These are phyloP conservation scores for Babesia divergens DNA, from an alignment of 169 alveolate genomes.

Conservation along the genomic window DNA sequence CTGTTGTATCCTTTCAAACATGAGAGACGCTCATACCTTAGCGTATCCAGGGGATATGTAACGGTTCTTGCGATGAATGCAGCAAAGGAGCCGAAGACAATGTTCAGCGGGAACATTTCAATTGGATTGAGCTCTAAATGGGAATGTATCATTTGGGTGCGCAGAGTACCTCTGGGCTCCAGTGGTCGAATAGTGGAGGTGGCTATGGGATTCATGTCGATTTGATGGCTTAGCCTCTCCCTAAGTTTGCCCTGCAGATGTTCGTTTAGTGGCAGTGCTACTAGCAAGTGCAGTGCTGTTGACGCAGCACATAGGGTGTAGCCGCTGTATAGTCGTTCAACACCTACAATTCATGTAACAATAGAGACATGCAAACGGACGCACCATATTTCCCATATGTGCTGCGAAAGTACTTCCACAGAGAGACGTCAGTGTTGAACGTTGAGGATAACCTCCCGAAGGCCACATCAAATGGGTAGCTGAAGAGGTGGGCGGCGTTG, in stretches of 20 bases:
- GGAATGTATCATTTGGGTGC: background rate
- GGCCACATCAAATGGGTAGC: conserved; percentile 62
- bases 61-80: conserved; percentile 44
- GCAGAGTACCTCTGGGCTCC: conserved; percentile 43
- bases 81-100: conserved; percentile 44
- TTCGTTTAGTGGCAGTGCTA: conserved; percentile 39
- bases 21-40: conserved; percentile 7
- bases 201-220: conserved; percentile 22
- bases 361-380: background rate
- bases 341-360: conserved; percentile 3
- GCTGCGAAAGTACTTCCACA: background rate
- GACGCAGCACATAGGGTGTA: conserved; percentile 47
- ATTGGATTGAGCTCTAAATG: conserved; percentile 55
- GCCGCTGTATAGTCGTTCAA: conserved; percentile 52
- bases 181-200: conserved; percentile 16
- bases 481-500: conserved; percentile 42
- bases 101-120: conserved; percentile 58
- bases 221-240: conserved; percentile 37
- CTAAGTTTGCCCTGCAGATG: conserved; percentile 43
- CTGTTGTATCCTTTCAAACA: background rate
- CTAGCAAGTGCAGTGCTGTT: conserved; percentile 29
- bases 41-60: conserved; percentile 62
- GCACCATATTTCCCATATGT: background rate
- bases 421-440: background rate
- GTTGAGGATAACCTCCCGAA: conserved; percentile 41